Base-by-base conservation (phyloP, 2,329 filamentous ascomycete species). In the Ophiocordyceps camponoti-saundersi region DNA sequence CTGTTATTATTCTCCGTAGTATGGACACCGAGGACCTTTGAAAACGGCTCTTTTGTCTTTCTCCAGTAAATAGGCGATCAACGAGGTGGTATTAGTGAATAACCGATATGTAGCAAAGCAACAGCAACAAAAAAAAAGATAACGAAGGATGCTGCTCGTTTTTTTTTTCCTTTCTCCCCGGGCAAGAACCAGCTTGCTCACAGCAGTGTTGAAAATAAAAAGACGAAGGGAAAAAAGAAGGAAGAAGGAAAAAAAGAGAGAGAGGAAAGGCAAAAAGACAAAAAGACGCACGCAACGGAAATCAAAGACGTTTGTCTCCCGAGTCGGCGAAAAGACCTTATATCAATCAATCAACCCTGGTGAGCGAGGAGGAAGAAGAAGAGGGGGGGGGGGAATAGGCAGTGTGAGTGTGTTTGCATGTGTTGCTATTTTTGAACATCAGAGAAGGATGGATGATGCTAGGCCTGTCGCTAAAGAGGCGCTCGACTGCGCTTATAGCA, bases 321-420 rank as follows among this genome's bases (percentile, higher is more conserved):
- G 32, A 26, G 23, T 8, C 23, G 23, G 23, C 23, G 23, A 26
- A 26, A 68, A 69, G 69, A 70, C 64, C 72, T 76, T 77, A 77
- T 77, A 77, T 73, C 65, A 62, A 11, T 13, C 13, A 23, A 6
- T 13, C 42, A n/a, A 13, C 23, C 23, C 8, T 8, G 23, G 23
- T 4, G 8, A 26, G 23, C 5, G 23, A 5, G 8, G 8, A 8
- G 23, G 5, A 26, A 8, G 8, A 2, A 13, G 18, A 42, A 11
- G 16, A 6, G 10, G 42, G 29, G 23, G 22, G 22, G 15, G 21
- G 13, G 42, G 29, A 11, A 16, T 16, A 7, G 15, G 7, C 22
- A n/a, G n/a, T n/a, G n/a, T n/a, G n/a, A 42, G 23, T 26, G 42
- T 43, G 42, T 26, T 43, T 23, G 20, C 42, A 42, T 22, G 6